Evolutionary conservation across 306 rosid genomes (phyloP), one percentile per base, ranked within the genome.

Genomic region (Vicia villosa): DNA sequence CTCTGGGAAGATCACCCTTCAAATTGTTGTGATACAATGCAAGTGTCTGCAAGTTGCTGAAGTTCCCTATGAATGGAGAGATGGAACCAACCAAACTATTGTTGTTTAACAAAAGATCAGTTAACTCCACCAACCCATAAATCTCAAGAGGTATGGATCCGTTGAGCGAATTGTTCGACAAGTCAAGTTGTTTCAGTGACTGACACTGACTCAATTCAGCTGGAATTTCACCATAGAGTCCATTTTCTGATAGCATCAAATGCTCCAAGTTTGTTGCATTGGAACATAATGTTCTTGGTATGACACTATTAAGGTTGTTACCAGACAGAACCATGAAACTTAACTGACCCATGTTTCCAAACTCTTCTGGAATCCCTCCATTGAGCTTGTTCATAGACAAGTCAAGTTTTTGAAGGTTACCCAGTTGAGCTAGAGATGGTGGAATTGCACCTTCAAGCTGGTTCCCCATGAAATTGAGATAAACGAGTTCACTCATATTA

Each of bases 61-160:
- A 91, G 79, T 91, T 91, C 19, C 94, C 91, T 12, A 94, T 47
- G 66, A 66, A 57, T 10, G 97, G 91, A 24, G 97, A 87, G 63
- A 94, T 84, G 3, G 88, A 80, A 76, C 97, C 99, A 63, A 75
- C 78, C 81, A 94, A 84, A 50, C 78, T 91, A 83, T 94, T 94
- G 88, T 94, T 94, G 83, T 94, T 78, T 17, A 94, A 85, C 84
- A 84, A 81, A 36, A 94, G 77, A 77, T 94, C 97, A 63, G 96
- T 89, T 69, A 91, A 71, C 45, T 50, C 87, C 6, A 22, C 22
- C 54, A 94, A 5, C 16, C 70, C 81, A 78, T 86, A 91, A 21
- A 94, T 49, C 24, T 87, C 88, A 66, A 61, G 66, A 6, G 99
- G 97, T n/a, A 91, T 89, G 12, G 96, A 76, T 8, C 97, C 97